Evolutionary conservation across 768 basidiomycete species (phyloP).

Genomic region (Hypholoma sublateritium): DNA sequence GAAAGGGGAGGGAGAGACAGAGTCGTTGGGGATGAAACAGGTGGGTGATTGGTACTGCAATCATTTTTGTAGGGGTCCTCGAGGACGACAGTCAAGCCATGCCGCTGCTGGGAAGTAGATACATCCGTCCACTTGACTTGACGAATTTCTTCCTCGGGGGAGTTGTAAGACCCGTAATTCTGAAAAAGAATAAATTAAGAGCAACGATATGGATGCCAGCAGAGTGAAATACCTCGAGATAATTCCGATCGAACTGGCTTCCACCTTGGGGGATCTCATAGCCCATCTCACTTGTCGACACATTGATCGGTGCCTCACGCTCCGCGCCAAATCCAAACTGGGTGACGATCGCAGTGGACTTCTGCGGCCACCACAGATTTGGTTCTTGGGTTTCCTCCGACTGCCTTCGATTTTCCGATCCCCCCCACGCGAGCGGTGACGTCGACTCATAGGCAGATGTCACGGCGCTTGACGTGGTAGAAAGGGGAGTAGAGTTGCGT

Average conservation of each 20-base stretch:
- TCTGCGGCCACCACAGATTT: constrained; percentile 22
- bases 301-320: constrained; percentile 6
- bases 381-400: constrained; percentile 18
- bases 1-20: constrained; percentile 15
- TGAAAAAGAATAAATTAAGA: constrained; percentile 8
- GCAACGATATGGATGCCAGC: neutral
- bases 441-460: constrained; percentile 11
- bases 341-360: constrained; percentile 8
- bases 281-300: constrained; percentile 22
- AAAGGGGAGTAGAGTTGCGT: constrained; percentile 30
- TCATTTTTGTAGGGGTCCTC: constrained; percentile 27
- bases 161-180: constrained; percentile 21
- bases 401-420: constrained; percentile 17
- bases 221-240: constrained; percentile 23
- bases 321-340: constrained; percentile 9
- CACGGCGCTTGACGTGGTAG: constrained; percentile 20
- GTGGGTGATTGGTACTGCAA: constrained; percentile 13
- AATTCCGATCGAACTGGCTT: constrained; percentile 22
- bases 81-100: constrained; percentile 23
- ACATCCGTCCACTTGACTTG: constrained; percentile 23
- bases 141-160: constrained; percentile 18
- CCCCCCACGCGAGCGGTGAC: constrained; percentile 22
- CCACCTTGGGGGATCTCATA: constrained; percentile 20
- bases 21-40: constrained; percentile 19
- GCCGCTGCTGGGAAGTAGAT: constrained; percentile 15